Percentiles rank a stretch among this genome's conserved stretches.
Conservation (phyloP, 768 basidiomycete species). For the Amyloporia xantha region DNA sequence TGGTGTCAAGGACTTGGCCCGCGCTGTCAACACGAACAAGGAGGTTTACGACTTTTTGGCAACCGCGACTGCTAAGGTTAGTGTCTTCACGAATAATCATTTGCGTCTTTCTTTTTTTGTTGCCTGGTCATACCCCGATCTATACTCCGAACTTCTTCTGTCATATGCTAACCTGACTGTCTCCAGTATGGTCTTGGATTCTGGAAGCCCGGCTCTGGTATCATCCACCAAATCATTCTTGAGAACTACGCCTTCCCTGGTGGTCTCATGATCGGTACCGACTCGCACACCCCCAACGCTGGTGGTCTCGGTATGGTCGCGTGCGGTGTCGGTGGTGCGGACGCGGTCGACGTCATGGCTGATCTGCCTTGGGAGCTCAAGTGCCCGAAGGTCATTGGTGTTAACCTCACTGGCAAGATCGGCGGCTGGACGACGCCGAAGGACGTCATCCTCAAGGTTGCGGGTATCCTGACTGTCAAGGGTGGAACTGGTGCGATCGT, state of each 20-base stretch:
- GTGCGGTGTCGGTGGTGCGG: slow-evolving; percentile 98
- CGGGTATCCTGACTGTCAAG: slow-evolving; percentile 98
- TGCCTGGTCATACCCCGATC: too few relatives aligned
- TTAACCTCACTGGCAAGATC: slow-evolving; percentile 93
- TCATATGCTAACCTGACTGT: background rate
- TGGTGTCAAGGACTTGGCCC: slow-evolving; percentile 87
- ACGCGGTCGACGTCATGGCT: slow-evolving; percentile 99
- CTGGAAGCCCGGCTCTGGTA: slow-evolving; percentile 99
- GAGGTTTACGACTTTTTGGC: slow-evolving; percentile 99
- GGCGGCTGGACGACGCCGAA: slow-evolving; percentile 97
- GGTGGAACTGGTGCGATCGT: slow-evolving; percentile 99
- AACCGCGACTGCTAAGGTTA: slow-evolving; percentile 87
- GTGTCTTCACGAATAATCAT: too few relatives aligned
- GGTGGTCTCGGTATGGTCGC: slow-evolving; percentile 99
- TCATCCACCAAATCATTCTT: slow-evolving; percentile 98
- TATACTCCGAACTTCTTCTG: too few relatives aligned
- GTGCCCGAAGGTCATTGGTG: slow-evolving; percentile 98
- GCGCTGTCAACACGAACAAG: slow-evolving; percentile 90
- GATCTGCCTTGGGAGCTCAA: slow-evolving; percentile 98
- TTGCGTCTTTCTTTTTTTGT: too few relatives aligned
- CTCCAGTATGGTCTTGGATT: slow-evolving; percentile 93
- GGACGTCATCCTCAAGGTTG: slow-evolving; percentile 98
- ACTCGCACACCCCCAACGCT: slow-evolving; percentile 98
- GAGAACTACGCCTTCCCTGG: slow-evolving; percentile 99
- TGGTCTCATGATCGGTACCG: slow-evolving; percentile 99